Conservation (phyloP, 345 rosid genomes). For the Litchi chinensis region DNA sequence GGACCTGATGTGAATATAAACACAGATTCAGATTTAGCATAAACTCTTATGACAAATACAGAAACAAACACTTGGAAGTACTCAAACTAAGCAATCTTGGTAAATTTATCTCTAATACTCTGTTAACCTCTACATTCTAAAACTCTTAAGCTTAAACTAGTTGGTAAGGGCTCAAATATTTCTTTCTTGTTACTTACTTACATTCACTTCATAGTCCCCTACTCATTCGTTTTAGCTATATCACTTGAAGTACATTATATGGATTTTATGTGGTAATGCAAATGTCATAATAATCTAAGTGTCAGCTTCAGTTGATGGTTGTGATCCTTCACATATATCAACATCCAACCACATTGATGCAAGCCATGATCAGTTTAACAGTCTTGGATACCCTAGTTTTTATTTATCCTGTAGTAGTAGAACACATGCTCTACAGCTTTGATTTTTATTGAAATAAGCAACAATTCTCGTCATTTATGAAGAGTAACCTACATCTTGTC, state of each 20-base stretch:
- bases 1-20: background rate
- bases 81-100: background rate
- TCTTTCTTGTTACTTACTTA: background rate
- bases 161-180: background rate
- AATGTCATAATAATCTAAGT: background rate
- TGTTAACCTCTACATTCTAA: background rate
- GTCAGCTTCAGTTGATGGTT: no score
- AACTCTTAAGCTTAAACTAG: background rate
- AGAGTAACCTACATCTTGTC: background rate
- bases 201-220: background rate
- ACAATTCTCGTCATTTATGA: background rate
- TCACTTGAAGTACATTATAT: no score
- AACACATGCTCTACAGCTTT: background rate
- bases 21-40: background rate
- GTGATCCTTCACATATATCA: no score
- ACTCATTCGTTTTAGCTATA: background rate
- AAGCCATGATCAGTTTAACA: background rate
- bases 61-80: background rate
- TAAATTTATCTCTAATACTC: background rate
- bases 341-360: no score
- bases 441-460: background rate
- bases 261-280: background rate
- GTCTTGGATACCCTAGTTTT: background rate
- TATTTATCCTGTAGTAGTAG: background rate
- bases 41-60: no score